phyloP scores from a whole-genome alignment of 495 filamentous ascomycete genomes.

The Hyaloscypha bicolor region DNA sequence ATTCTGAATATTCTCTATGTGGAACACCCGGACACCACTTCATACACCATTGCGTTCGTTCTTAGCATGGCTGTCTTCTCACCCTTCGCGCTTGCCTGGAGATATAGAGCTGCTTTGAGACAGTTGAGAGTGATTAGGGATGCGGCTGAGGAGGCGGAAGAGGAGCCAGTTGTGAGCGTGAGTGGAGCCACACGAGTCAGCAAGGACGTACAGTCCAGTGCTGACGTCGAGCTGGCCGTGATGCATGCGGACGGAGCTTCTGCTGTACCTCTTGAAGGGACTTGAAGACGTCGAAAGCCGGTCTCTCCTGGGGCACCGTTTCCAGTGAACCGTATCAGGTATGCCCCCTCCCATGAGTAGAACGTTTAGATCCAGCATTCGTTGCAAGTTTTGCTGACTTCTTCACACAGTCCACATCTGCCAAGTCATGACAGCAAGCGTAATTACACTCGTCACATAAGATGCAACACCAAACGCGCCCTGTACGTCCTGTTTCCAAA shows the following conservation, averaged over 20 bases:
- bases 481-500: not conserved
- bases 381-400: not conserved
- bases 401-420: not conserved
- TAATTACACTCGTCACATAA: conserved; percentile 5
- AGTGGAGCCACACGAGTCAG: not conserved
- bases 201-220: not conserved
- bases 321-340: not conserved
- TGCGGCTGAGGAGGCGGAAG: not conserved
- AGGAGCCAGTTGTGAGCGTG: not conserved
- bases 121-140: not conserved
- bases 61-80: conserved; percentile 9
- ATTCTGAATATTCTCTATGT: conserved; percentile 24
- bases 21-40: conserved; percentile 19
- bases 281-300: not conserved
- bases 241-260: not conserved
- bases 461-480: conserved; percentile 3
- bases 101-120: not conserved
- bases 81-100: conserved; percentile 18
- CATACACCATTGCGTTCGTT: conserved; percentile 26
- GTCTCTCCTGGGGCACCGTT: not conserved
- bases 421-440: conserved; percentile 1
- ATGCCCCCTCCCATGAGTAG: not conserved
- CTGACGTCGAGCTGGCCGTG: not conserved
- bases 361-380: too few relatives aligned
- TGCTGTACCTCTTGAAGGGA: not conserved